These are phyloP conservation scores for Backusella luteola DNA, from an alignment of 192 early-diverging fungal genomes.

Conservation along the genomic window DNA sequence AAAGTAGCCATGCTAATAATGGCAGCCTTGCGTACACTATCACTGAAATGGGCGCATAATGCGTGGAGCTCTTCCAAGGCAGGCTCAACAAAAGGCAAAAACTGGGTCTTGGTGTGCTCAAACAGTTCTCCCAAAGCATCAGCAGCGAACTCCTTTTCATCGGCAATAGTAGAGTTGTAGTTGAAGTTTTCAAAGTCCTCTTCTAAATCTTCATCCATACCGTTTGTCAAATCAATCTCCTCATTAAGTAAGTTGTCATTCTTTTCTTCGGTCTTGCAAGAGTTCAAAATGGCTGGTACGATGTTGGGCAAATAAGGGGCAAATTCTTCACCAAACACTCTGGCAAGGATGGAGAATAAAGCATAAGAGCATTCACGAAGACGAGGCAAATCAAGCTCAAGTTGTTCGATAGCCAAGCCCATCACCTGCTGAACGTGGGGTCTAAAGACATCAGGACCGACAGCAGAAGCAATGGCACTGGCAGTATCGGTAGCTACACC, in stretches of 20 bases:
- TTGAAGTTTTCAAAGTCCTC: conserved; percentile 59
- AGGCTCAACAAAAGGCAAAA: conserved; percentile 81
- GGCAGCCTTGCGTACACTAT: conserved; percentile 78
- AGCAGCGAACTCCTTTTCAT: conserved; percentile 90
- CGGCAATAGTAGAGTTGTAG: conserved; percentile 77
- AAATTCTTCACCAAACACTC: conserved; percentile 83
- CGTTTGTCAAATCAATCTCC: conserved; percentile 38
- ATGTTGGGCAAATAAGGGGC: conserved; percentile 70
- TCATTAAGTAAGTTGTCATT: conserved; percentile 28
- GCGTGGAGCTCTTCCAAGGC: conserved; percentile 61
- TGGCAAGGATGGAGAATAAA: conserved; percentile 81
- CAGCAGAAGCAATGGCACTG: conserved; percentile 84
- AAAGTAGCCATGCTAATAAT: conserved; percentile 69
- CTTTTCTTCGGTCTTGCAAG: conserved; percentile 76
- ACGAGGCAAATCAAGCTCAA: conserved; percentile 66
- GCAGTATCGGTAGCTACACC: conserved; percentile 85
- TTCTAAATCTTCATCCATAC: conserved; percentile 50
- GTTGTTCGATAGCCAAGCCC: conserved; percentile 74
- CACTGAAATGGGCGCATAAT: conserved; percentile 72
- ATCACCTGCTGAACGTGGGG: conserved; percentile 75
- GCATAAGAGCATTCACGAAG: conserved; percentile 83
- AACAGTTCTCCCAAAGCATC: conserved; percentile 88
- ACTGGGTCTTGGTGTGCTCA: conserved; percentile 64
- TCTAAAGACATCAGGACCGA: conserved; percentile 78
- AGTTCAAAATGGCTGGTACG: conserved; percentile 75